phyloP scores from a whole-genome alignment of 2,329 filamentous ascomycete genomes.

The Leptoxyphium fumago region DNA sequence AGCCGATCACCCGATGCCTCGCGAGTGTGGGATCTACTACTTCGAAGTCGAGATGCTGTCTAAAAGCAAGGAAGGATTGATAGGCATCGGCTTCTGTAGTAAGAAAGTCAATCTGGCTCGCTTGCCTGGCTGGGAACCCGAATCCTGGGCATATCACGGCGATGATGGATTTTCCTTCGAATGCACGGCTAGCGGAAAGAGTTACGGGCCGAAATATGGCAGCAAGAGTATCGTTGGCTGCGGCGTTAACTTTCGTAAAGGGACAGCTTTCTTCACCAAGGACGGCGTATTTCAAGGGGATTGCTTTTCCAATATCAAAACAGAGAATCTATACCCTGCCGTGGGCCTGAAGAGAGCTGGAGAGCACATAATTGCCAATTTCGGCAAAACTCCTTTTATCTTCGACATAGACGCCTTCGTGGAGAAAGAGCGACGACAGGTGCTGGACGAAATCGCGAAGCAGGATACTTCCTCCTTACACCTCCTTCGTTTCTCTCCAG shows the following conservation, averaged over 20 bases:
- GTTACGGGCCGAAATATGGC: slow-evolving; percentile 40
- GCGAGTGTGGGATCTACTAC: slow-evolving; percentile 87
- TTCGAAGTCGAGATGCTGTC: slow-evolving; percentile 60
- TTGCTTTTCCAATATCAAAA: slow-evolving; percentile 53
- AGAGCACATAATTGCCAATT: slow-evolving; percentile 45
- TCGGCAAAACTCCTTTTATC: slow-evolving; percentile 60
- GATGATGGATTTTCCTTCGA: slow-evolving; percentile 51
- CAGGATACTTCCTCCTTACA: slow-evolving; percentile 46
- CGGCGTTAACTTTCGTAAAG: slow-evolving; percentile 48
- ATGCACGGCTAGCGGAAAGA: slow-evolving; percentile 40
- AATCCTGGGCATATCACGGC: slow-evolving; percentile 53
- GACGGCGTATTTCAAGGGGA: slow-evolving; percentile 45
- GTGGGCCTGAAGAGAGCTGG: slow-evolving; percentile 52
- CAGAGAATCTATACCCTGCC: slow-evolving; percentile 47
- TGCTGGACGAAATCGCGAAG: slow-evolving; percentile 47
- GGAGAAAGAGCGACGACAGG: slow-evolving; percentile 45
- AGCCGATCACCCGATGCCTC: slow-evolving; percentile 73
- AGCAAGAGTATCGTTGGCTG: slow-evolving; percentile 40
- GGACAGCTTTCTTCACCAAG: slow-evolving; percentile 50
- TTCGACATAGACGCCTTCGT: slow-evolving; percentile 86
- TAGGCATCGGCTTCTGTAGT: slow-evolving; percentile 47
- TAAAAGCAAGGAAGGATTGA: slow-evolving; percentile 46
- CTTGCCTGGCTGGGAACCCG: slow-evolving; percentile 50
- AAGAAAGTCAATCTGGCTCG: slow-evolving; percentile 44
- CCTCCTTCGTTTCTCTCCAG: slow-evolving; percentile 31